Conservation (phyloP, 352 stramenopile species). For the Pseudoperonospora humuli region DNA sequence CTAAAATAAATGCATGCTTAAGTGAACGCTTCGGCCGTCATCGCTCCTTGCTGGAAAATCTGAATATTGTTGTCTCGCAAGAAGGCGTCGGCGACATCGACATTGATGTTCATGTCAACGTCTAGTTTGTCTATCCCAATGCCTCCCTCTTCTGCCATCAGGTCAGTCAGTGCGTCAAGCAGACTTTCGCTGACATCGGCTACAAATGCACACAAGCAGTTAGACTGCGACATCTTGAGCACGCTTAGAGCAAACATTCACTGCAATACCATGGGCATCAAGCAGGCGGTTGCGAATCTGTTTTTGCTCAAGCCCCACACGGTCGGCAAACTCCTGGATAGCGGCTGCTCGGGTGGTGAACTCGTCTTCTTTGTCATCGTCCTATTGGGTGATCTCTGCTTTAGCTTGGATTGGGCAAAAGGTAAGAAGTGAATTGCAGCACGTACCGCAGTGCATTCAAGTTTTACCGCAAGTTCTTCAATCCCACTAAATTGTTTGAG, state of each 20-base stretch:
- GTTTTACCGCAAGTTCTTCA: conserved; percentile 13
- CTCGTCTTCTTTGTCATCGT: conserved; percentile 26
- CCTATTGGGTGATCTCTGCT: conserved; percentile 8
- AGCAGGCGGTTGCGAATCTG: conserved; percentile 24
- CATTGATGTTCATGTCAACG: conserved; percentile 22
- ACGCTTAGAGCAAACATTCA: background rate
- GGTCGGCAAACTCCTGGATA: conserved; percentile 22
- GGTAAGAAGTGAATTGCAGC: background rate
- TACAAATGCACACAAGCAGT: conserved; percentile 11
- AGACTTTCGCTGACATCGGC: conserved; percentile 34
- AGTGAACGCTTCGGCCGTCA: conserved; percentile 1
- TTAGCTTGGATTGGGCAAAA: background rate
- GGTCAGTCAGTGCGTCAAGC: conserved; percentile 34
- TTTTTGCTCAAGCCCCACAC: conserved; percentile 18
- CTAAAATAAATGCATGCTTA: conserved; percentile 20
- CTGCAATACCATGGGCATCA: conserved; percentile 25
- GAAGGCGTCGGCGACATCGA: conserved; percentile 16
- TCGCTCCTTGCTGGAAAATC: conserved; percentile 7
- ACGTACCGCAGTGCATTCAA: conserved; percentile 18
- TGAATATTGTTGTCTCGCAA: conserved; percentile 15
- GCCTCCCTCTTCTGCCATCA: conserved; percentile 35
- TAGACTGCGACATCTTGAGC: conserved; percentile 3
- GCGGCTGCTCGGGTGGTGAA: conserved; percentile 14
- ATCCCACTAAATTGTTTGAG: conserved; percentile 5
- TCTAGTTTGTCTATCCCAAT: conserved; percentile 34